Evolutionary conservation across 2,329 filamentous ascomycete species (phyloP).

Genomic region (Alternaria infectoria): DNA sequence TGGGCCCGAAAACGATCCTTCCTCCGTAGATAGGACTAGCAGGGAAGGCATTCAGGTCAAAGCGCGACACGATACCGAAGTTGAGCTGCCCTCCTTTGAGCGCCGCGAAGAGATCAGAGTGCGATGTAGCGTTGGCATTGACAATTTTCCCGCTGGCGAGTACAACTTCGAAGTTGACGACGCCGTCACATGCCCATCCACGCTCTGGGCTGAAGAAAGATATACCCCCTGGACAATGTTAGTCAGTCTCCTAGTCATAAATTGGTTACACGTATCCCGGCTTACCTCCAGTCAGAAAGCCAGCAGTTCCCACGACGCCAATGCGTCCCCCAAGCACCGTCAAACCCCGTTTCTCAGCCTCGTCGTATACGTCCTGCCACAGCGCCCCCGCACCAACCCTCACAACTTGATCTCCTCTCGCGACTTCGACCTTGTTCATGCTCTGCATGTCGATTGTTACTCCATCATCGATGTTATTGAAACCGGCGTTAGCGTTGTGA

Average conservation of each 20-base stretch:
- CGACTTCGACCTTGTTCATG: constrained; percentile 26
- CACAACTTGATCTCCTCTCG: constrained; percentile 19
- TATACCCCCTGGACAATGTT: constrained; percentile 19
- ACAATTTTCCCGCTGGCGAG: constrained; percentile 48
- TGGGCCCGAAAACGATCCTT: constrained; percentile 19
- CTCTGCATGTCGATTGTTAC: constrained; percentile 41
- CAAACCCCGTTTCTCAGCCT: constrained; percentile 22
- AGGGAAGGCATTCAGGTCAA: constrained; percentile 43
- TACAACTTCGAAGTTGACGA: constrained; percentile 45
- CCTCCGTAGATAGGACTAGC: constrained; percentile 25
- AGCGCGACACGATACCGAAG: constrained; percentile 53
- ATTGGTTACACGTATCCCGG: neutral
- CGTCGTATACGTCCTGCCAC: constrained; percentile 47
- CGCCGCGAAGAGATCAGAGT: constrained; percentile 49
- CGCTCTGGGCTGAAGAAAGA: constrained; percentile 27
- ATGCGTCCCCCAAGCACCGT: constrained; percentile 33
- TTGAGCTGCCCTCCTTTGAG: constrained; percentile 54
- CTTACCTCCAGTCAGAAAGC: constrained; percentile 40
- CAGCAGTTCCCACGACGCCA: constrained; percentile 36
- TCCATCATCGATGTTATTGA: constrained; percentile 36
- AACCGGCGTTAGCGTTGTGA: constrained; percentile 34
- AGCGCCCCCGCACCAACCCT: constrained; percentile 34
- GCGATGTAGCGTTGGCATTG: constrained; percentile 44
- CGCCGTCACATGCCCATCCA: constrained; percentile 33
- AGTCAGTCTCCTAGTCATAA: neutral